A percentile compares a stretch with the other conserved stretches of the same genome.
These are phyloP conservation scores for Chlorella sp. DNA, from an alignment of 139 green algal species.

Conservation along the genomic window DNA sequence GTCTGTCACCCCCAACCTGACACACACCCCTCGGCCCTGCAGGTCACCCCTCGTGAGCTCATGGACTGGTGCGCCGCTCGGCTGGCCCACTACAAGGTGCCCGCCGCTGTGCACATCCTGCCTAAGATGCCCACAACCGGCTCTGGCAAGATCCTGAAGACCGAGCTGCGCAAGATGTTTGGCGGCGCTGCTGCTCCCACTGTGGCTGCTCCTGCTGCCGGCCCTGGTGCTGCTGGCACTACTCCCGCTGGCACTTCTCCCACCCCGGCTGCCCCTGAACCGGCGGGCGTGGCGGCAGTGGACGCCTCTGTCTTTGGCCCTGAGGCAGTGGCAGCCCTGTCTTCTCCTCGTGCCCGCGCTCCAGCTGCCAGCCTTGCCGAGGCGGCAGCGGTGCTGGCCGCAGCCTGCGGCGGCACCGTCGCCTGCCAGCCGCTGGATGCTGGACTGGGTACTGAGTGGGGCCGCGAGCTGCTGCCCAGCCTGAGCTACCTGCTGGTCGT, in stretches of 20 bases:
- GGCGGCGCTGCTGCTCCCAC: slow-evolving; percentile 35
- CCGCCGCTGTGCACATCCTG: slow-evolving; percentile 68
- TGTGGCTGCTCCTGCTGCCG: slow-evolving; percentile 75
- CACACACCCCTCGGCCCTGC: neutral
- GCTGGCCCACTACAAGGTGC: slow-evolving; percentile 88
- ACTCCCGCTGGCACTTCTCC: neutral
- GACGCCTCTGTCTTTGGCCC: no score
- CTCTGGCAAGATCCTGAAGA: slow-evolving; percentile 89
- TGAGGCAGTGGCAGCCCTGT: slow-evolving; percentile 61
- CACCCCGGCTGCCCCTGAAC: neutral
- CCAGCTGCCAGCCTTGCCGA: neutral
- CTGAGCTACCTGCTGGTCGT: slow-evolving; percentile 33
- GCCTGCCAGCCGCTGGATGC: slow-evolving; percentile 17
- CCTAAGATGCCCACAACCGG: slow-evolving; percentile 75
- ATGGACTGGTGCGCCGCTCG: slow-evolving; percentile 70
- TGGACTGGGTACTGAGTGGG: slow-evolving; percentile 23
- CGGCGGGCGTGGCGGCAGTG: slow-evolving; percentile 43
- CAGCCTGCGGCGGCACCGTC: neutral
- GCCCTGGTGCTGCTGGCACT: slow-evolving; percentile 13
- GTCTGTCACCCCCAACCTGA: neutral
- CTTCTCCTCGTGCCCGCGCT: slow-evolving; percentile 36
- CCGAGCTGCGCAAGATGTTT: slow-evolving; percentile 59
- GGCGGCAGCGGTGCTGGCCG: slow-evolving; percentile 10
- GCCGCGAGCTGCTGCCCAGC: slow-evolving; percentile 15
- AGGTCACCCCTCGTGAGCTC: slow-evolving; percentile 49